Conservation (phyloP, 352 stramenopile species). For the Aphanomyces cochlioides region DNA sequence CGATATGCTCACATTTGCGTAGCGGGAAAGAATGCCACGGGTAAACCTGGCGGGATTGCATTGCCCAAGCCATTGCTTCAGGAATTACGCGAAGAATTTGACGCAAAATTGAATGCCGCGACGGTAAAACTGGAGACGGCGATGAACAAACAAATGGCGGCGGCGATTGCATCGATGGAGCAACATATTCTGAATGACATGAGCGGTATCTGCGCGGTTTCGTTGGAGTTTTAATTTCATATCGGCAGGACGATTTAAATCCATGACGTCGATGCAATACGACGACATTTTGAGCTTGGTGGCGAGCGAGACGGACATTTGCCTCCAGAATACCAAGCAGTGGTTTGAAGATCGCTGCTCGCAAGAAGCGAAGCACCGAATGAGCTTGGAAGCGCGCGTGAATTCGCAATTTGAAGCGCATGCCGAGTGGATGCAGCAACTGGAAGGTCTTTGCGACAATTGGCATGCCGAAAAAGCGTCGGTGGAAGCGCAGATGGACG, state of each 20-base stretch:
- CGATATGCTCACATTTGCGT: neutral
- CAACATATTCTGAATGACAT: constrained; percentile 29
- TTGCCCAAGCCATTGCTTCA: constrained; percentile 60
- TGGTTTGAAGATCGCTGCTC: constrained; percentile 62
- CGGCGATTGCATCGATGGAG: constrained; percentile 23
- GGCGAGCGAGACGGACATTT: constrained; percentile 66
- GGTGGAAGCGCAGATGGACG: constrained; percentile 16
- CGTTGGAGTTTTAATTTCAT: neutral
- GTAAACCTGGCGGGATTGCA: constrained; percentile 23
- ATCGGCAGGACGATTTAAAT: constrained; percentile 28
- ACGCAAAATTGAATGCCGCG: constrained; percentile 47
- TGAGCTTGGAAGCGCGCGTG: constrained; percentile 58
- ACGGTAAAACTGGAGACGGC: constrained; percentile 39
- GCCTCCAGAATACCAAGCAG: constrained; percentile 55
- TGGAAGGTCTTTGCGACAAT: constrained; percentile 39
- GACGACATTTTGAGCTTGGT: constrained; percentile 38
- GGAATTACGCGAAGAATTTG: constrained; percentile 65
- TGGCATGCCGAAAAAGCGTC: constrained; percentile 13
- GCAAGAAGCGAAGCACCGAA: constrained; percentile 60
- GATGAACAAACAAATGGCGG: constrained; percentile 35
- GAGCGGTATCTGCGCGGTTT: constrained; percentile 20
- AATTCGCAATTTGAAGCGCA: constrained; percentile 53
- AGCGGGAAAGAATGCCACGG: constrained; percentile 26
- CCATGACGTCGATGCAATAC: constrained; percentile 29
- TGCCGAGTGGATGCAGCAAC: constrained; percentile 76